These are phyloP conservation scores for Magnolia officinalis DNA, from an alignment of 164 flowering plant genomes.

Conservation along the genomic window DNA sequence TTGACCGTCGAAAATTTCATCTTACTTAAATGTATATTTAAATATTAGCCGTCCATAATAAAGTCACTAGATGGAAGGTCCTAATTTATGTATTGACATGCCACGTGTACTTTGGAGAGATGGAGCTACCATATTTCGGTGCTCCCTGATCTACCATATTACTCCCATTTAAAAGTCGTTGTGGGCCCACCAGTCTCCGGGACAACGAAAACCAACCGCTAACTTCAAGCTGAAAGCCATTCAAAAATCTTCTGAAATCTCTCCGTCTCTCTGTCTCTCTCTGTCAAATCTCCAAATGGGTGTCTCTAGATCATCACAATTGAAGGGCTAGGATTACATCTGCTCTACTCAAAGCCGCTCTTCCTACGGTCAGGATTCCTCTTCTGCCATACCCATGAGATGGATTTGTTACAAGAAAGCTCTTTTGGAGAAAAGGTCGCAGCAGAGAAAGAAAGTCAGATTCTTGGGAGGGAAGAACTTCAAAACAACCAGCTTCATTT, in stretches of 20 bases:
- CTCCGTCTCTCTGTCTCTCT: background rate
- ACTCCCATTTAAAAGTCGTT: background rate
- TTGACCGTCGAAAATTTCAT: too few relatives aligned
- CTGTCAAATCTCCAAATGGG: background rate
- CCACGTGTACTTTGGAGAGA: too few relatives aligned
- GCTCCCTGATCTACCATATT: background rate
- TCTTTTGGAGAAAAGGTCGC: slow-evolving; percentile 15
- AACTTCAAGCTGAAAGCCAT: background rate
- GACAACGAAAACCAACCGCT: background rate
- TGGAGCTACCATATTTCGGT: too few relatives aligned
- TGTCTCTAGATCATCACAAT: background rate
- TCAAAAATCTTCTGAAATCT: background rate
- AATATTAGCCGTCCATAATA: too few relatives aligned
- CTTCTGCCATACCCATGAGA: background rate
- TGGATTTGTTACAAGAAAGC: background rate
- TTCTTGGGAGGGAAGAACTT: slow-evolving; percentile 46
- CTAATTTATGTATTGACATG: too few relatives aligned
- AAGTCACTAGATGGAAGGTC: too few relatives aligned
- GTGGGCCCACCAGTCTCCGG: background rate
- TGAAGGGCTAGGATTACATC: background rate
- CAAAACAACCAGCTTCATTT: slow-evolving; percentile 25
- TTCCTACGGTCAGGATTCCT: background rate
- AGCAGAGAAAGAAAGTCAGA: slow-evolving; percentile 11
- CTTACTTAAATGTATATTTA: too few relatives aligned
- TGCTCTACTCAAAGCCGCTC: background rate